Base-by-base conservation (phyloP, 2,329 filamentous ascomycete genomes). In the Aspergillus pseudoglaucus region DNA sequence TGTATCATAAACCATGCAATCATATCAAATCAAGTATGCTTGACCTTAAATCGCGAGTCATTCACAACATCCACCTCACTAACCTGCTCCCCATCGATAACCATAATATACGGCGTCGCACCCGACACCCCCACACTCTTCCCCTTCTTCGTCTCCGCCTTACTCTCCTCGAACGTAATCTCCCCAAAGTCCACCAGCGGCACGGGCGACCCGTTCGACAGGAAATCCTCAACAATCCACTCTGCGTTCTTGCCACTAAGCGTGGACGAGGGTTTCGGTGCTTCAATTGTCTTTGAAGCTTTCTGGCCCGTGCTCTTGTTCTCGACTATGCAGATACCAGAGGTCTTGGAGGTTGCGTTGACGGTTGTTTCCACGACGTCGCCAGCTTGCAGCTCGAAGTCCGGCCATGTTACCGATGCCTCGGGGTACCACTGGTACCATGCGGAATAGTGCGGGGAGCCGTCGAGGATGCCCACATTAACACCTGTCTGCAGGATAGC, bases 401-500 rank as follows among this genome's bases (percentile, higher is more conserved):
- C 48, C 6, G 17, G 15, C 10, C 45, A 47, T 37, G 44, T 18
- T 17, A 41, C 25, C 37, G 46, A 44, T 30, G 38, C 30, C 25
- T 10, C 20, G 1, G 51, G 51, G 33, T 49, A 53, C 51, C 51
- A 53, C 23, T 51, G 48, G 42, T 49, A 51, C 51, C 49, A 53
- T 8, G 46, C 51, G 7, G 43, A 39, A 15, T 48, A 49, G 32
- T 35, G 47, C 4, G 41, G 20, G 10, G 43, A 12, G 18, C 49
- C 47, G 39, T 49, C 25, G 23, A 45, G 37, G 6, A 53, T 45
- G 38, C 51, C 47, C 25, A 49, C 45, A 22, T 53, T 44, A 2
- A 53, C 33, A 8, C 51, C 51, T 1, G 51, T 46, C 18, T 53
- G 51, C 37, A 47, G 46, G 39, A 53, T 51, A 1, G 44, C 33